phyloP scores from a whole-genome alignment of 805 yeast species.

The Nakazawaea wyomingensis region DNA sequence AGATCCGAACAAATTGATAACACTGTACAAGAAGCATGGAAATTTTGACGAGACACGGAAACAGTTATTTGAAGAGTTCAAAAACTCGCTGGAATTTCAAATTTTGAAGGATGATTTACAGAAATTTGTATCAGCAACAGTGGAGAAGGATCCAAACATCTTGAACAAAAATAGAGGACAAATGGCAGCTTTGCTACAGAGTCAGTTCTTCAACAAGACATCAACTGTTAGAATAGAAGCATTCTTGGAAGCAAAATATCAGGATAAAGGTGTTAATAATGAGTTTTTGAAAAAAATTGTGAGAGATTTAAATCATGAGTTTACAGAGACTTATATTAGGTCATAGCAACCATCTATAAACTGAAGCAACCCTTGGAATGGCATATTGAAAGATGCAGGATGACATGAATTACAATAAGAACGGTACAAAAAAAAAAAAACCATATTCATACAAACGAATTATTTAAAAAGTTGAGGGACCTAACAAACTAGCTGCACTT shows the following conservation, averaged over 20 bases:
- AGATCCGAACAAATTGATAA: constrained; percentile 34
- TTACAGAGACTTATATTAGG: constrained; percentile 2
- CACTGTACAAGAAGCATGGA: constrained; percentile 37
- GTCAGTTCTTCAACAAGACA: constrained; percentile 29
- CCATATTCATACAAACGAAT: background rate
- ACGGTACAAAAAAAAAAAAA: background rate
- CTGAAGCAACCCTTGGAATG: too few relatives aligned
- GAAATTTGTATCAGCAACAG: constrained; percentile 34
- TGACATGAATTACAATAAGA: too few relatives aligned
- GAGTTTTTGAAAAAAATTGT: constrained; percentile 7
- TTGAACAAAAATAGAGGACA: constrained; percentile 36
- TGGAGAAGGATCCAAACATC: constrained; percentile 37
- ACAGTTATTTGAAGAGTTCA: constrained; percentile 33
- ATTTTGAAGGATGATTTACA: constrained; percentile 35
- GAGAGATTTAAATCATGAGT: constrained; percentile 9
- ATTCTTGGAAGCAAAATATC: constrained; percentile 5
- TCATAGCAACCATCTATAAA: too few relatives aligned
- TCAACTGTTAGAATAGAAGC: constrained; percentile 12
- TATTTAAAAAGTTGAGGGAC: constrained; percentile 63
- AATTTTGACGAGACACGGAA: constrained; percentile 35
- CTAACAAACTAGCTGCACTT: constrained; percentile 77
- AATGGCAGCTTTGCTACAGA: constrained; percentile 41
- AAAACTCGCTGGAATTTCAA: constrained; percentile 34
- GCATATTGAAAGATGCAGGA: too few relatives aligned
- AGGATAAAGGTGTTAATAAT: constrained; percentile 1